Conservation (phyloP, 345 rosid species). For the sweet orange (Citrus sinensis) region DVS_A1.0 CM039167.1:3744501-3745000, state of each 20-base stretch:
- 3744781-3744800: too few relatives aligned
- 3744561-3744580: too few relatives aligned
- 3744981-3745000: not conserved
- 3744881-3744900: not conserved
- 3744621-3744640: not conserved
- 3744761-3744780: constrained; percentile 7
- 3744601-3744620: not conserved
- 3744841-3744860: not conserved
- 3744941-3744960: constrained; percentile 20
- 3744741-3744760: constrained; percentile 10
- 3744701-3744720: not conserved
- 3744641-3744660: not conserved
- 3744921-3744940: constrained; percentile 21
- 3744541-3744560: not conserved
- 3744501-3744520: not conserved
- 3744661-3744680: constrained; percentile 4
- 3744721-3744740: not conserved
- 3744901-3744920: constrained; percentile 6
- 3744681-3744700: constrained; percentile 29
- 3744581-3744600: not conserved
- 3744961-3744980: constrained; percentile 6
- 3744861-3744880: not conserved
- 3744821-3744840: not conserved
- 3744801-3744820: not conserved
- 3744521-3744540: not conserved